Evolutionary conservation across 1,284 basidiomycete genomes (phyloP), one percentile per base, ranked within the genome.

Genomic region (Ceratobasidium sp.): DNA sequence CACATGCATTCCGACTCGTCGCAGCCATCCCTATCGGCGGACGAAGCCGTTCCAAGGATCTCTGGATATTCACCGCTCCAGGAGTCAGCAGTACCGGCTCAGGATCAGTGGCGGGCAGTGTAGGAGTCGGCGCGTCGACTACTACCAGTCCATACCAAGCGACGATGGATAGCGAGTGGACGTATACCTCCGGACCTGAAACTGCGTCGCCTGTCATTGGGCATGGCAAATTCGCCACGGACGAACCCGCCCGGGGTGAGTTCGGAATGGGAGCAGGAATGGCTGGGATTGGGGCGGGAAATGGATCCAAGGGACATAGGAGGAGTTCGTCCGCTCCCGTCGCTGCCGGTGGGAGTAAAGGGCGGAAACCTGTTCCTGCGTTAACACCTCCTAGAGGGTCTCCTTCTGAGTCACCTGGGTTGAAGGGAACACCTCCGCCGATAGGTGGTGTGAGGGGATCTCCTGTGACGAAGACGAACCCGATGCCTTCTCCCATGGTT

Each of bases 41-140:
- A 76, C 90, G 87, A 50, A 91, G 91, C 23, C 85, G 90, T 70
- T 85, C 87, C 59, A 92, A 91, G 79, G 91, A 93, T 78, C 79
- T 93, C 0, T 93, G 91, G 91, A 83, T 93, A 61, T 93, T 93
- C 78, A 55, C 52, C 13, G 74, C 74, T 23, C 74, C 74, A 6
- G 75, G 64, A 2, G 38, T 52, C 3, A 69, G 64, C 23, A 32
- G 38, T 14, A 50, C 64, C 11, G 57, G 57, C 4, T 59, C 57
- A n/a, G 38, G n/a, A 21, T 38, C 16, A 23, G 57, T 43, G 1
- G 43, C 43, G 58, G 58, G 21, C 35, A 5, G 50, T 9, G 11
- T 41, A 8, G 46, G 43, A 7, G 49, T 47, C 44, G 52, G n/a
- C n/a, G 16, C 64, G 13, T 64, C 62, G 21, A 64, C 35, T 13